Conservation (phyloP, 768 basidiomycete species). For the Mycena metata region DNA sequence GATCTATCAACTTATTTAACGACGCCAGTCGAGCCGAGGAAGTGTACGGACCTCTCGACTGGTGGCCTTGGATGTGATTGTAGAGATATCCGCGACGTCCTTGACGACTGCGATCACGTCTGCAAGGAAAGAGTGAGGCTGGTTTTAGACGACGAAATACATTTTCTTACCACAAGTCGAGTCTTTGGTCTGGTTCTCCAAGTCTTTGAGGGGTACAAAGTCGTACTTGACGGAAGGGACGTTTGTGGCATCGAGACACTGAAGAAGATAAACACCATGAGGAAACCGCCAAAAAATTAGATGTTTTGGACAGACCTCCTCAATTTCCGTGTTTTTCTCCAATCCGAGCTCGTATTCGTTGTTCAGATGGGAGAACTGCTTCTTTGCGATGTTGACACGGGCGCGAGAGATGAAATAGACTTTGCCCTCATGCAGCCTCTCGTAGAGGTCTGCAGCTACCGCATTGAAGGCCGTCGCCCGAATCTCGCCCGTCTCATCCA, state of each 20-base stretch:
- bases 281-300: constrained; percentile 14
- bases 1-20: constrained; percentile 61
- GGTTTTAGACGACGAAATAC: too few relatives aligned
- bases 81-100: constrained; percentile 75
- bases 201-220: constrained; percentile 74
- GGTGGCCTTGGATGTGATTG: constrained; percentile 82
- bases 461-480: constrained; percentile 92
- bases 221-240: constrained; percentile 89
- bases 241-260: constrained; percentile 86
- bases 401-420: constrained; percentile 94
- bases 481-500: constrained; percentile 97
- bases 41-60: constrained; percentile 68
- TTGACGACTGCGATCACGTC: constrained; percentile 93
- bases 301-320: constrained; percentile 69
- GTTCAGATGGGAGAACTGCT: constrained; percentile 90
- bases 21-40: constrained; percentile 1
- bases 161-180: constrained; percentile 75
- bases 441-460: constrained; percentile 85
- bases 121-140: constrained; percentile 47
- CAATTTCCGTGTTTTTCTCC: constrained; percentile 87
- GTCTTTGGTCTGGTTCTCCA: constrained; percentile 81
- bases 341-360: constrained; percentile 95
- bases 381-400: constrained; percentile 94
- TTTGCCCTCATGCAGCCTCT: constrained; percentile 90
- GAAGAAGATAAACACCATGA: background rate